phyloP scores from a whole-genome alignment of 495 filamentous ascomycete species.

The Hypoxylon crocopeplum region DNA sequence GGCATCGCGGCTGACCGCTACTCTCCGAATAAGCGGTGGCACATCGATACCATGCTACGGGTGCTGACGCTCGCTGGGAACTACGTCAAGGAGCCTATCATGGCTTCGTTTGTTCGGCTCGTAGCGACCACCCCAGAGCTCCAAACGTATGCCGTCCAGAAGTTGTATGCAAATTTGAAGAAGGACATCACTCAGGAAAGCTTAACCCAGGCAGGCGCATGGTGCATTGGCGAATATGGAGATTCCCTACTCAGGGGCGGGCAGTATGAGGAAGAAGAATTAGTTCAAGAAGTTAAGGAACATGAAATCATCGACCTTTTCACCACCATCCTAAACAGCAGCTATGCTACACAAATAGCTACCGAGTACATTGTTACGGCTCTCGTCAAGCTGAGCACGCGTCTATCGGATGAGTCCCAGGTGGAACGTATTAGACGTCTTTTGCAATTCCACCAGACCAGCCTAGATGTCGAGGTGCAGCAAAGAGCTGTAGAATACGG shows the following conservation, averaged over 20 bases:
- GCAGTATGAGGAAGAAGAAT: slow-evolving; percentile 93
- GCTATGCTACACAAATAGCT: slow-evolving; percentile 85
- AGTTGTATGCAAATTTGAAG: slow-evolving; percentile 87
- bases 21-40: slow-evolving; percentile 96
- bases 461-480: slow-evolving; percentile 92
- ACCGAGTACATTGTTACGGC: slow-evolving; percentile 96
- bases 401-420: slow-evolving; percentile 81
- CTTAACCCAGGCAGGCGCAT: slow-evolving; percentile 90
- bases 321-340: slow-evolving; percentile 88
- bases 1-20: slow-evolving; percentile 95
- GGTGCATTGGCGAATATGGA: slow-evolving; percentile 98
- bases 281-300: slow-evolving; percentile 88
- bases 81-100: slow-evolving; percentile 96
- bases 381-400: slow-evolving; percentile 92
- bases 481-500: slow-evolving; percentile 94
- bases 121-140: slow-evolving; percentile 94
- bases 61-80: slow-evolving; percentile 93
- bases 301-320: slow-evolving; percentile 91
- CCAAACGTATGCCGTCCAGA: slow-evolving; percentile 95
- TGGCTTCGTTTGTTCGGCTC: slow-evolving; percentile 94
- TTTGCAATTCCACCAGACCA: slow-evolving; percentile 74
- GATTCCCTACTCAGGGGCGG: slow-evolving; percentile 87
- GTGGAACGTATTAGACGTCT: slow-evolving; percentile 83
- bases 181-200: slow-evolving; percentile 98
- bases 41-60: slow-evolving; percentile 96